Conservation (phyloP, 495 filamentous ascomycete species). For the Penicillium salamii region DNA sequence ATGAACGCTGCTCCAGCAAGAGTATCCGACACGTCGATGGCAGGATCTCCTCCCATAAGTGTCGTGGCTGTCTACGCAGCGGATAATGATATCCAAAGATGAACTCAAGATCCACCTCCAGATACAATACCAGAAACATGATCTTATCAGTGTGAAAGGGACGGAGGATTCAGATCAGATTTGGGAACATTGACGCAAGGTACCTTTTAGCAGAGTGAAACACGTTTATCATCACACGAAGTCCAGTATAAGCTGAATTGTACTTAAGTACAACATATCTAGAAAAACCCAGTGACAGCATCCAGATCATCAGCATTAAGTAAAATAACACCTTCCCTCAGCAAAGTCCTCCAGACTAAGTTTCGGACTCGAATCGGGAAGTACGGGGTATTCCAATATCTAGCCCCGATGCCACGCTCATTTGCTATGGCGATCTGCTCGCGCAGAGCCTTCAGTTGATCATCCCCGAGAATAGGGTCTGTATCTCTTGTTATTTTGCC, state of each 20-base stretch:
- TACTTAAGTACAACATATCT: no score
- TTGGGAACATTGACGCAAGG: no score
- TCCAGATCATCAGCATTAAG: constrained; percentile 78
- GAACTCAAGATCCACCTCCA: no score
- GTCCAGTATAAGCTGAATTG: no score
- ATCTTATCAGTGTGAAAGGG: no score
- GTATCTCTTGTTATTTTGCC: constrained; percentile 35
- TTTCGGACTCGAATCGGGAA: constrained; percentile 65
- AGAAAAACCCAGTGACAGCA: constrained; percentile 46
- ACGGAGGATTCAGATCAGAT: no score
- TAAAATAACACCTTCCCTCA: constrained; percentile 65
- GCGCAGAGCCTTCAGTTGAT: constrained; percentile 57
- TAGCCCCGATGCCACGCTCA: constrained; percentile 57
- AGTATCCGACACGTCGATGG: constrained; percentile 11
- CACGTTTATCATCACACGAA: neutral
- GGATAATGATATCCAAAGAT: no score
- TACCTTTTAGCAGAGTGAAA: no score
- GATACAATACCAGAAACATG: no score
- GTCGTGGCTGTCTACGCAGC: constrained; percentile 15
- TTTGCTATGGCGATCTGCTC: constrained; percentile 61
- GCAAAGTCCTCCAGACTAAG: constrained; percentile 64
- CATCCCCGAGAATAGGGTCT: constrained; percentile 33
- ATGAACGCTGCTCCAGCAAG: constrained; percentile 13
- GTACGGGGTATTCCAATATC: constrained; percentile 74
- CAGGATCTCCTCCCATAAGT: constrained; percentile 19